Conservation (phyloP, 768 basidiomycete species). For the Clitopilus passeckerianus region DNA sequence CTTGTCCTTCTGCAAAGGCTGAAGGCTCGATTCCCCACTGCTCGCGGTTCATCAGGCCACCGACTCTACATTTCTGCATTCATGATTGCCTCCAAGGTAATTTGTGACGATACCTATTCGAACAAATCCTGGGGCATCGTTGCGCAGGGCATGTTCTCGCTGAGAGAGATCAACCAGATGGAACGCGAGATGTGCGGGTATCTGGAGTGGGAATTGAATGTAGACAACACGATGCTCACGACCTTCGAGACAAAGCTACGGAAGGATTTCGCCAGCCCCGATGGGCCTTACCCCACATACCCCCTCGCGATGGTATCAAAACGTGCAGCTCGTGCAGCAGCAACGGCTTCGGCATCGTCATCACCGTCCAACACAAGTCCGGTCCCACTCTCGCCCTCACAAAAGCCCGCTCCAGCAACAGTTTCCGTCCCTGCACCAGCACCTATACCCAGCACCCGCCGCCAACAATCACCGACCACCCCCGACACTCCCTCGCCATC, state of each 20-base stretch:
- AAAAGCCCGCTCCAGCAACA: conserved; percentile 25
- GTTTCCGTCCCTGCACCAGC: conserved; percentile 11
- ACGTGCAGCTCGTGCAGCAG: conserved; percentile 43
- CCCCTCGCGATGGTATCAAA: conserved; percentile 58
- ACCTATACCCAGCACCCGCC: conserved; percentile 1
- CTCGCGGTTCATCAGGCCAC: conserved; percentile 86
- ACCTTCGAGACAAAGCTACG: conserved; percentile 60
- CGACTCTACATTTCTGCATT: conserved; percentile 88
- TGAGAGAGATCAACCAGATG: conserved; percentile 95
- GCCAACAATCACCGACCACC: conserved; percentile 24
- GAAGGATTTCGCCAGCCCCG: conserved; percentile 47
- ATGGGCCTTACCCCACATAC: conserved; percentile 59
- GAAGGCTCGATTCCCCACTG: conserved; percentile 89
- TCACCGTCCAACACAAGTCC: conserved; percentile 40
- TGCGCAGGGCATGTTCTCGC: conserved; percentile 79
- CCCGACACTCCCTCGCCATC: conserved; percentile 55
- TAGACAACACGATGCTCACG: conserved; percentile 55
- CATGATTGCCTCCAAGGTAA: conserved; percentile 91
- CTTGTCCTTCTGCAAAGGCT: conserved; percentile 70
- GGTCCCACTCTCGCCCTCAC: conserved; percentile 33
- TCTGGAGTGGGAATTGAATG: conserved; percentile 87
- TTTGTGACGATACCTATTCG: conserved; percentile 91
- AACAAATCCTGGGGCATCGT: conserved; percentile 93
- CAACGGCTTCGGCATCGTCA: conserved; percentile 32
- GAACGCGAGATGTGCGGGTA: conserved; percentile 92